Evolutionary conservation across 768 basidiomycete genomes (phyloP).

Genomic region (Crepidotus variabilis): DNA sequence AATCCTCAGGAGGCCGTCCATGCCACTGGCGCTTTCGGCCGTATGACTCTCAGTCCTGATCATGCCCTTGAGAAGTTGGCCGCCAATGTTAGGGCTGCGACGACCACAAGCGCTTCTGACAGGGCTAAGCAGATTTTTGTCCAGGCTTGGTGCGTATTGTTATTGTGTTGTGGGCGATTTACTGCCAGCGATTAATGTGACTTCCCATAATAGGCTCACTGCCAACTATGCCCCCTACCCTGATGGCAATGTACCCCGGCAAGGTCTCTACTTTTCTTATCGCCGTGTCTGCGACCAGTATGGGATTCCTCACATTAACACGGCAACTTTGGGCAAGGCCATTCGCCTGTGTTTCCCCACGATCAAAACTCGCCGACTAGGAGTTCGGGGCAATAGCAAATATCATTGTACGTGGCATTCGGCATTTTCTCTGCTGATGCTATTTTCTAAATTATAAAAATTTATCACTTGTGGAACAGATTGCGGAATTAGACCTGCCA

Average conservation of each 20-base stretch:
- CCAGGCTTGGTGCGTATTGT: slow-evolving; percentile 73
- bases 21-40: slow-evolving; percentile 68
- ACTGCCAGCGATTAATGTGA: slow-evolving; percentile 11
- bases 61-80: slow-evolving; percentile 83
- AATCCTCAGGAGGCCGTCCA: slow-evolving; percentile 55
- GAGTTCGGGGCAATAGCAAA: slow-evolving; percentile 92
- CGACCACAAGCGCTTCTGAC: slow-evolving; percentile 88
- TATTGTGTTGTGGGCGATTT: slow-evolving; percentile 12
- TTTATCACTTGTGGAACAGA: slow-evolving; percentile 38
- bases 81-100: slow-evolving; percentile 82
- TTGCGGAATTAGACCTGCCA: slow-evolving; percentile 91
- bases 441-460: slow-evolving; percentile 11
- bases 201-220: slow-evolving; percentile 54
- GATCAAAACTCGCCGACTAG: slow-evolving; percentile 91
- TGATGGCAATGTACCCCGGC: slow-evolving; percentile 90
- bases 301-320: slow-evolving; percentile 92
- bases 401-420: slow-evolving; percentile 72
- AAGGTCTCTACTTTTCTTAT: slow-evolving; percentile 93
- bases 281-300: slow-evolving; percentile 88
- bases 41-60: slow-evolving; percentile 75
- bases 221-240: slow-evolving; percentile 90
- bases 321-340: slow-evolving; percentile 92
- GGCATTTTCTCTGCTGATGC: slow-evolving; percentile 22
- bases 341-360: slow-evolving; percentile 91
- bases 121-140: slow-evolving; percentile 91